Base-by-base conservation (phyloP, 106 monocot species). In the Phalaenopsis equestris region DNA sequence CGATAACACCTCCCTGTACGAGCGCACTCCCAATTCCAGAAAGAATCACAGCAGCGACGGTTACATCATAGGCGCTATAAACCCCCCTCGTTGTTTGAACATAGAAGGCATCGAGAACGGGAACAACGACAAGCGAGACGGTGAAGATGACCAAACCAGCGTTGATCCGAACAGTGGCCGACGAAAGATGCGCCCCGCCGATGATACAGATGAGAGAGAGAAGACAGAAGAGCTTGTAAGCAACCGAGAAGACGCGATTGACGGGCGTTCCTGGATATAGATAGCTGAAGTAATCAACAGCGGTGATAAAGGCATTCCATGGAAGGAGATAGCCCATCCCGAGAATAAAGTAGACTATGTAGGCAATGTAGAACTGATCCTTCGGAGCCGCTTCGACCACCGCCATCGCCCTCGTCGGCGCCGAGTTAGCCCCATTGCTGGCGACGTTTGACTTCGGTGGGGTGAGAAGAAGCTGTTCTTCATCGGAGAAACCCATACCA, bases 221-320 rank as follows among this genome's bases (percentile, higher is more conserved):
- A 70, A 98, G 85, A 82, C 90, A 85, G 81, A 83, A 72, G 85
- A 88, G 5, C 94, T 91, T 92, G 86, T 98, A 98, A 39, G 83
- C 41, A 65, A 98, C 92, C 79, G 94, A 82, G 90, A 94, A 98
- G 89, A 92, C 86, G 49, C 97, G 92, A 83, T 98, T 94, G 42
- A 98, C 84, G 38, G 92, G 76, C 75, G 76, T 79, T 19, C 23
- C 58, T 18, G 97, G 97, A 84, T 98, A 98, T 75, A 98, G 89
- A 89, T 91, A 98, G 82, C 85, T 18, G 90, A 98, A 98, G 87
- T 98, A 98, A 80, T 98, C 92, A 79, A 98, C 92, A 74, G 94
- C 92, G 49, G 92, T 98, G 82, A 98, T 94, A 90, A 90, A 98
- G 41, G 94, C 90, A 87, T 98, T 98, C 97, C 97, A 94, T 0